phyloP scores from a whole-genome alignment of 352 stramenopile species.

The Phytopythium montanum region DNA sequence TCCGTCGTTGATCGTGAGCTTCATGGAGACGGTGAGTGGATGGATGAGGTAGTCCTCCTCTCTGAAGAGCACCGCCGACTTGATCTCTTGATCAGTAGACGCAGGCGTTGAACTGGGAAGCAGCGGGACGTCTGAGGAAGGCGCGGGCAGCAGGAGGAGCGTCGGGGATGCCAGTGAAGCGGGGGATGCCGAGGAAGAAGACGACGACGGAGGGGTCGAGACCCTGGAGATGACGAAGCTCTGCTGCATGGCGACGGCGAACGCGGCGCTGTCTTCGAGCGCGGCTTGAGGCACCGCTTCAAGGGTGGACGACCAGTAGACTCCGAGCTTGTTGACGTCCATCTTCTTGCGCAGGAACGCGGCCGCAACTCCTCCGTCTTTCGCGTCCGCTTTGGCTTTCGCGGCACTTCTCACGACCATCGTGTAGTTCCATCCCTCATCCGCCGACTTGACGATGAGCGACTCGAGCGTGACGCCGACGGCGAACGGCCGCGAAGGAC shows the following conservation, averaged over 20 bases:
- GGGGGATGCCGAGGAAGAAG: neutral
- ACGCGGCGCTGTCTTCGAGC: constrained; percentile 51
- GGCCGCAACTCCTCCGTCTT: constrained; percentile 1
- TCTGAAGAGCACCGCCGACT: constrained; percentile 33
- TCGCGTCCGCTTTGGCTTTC: constrained; percentile 3
- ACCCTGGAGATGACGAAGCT: constrained; percentile 31
- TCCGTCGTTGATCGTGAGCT: constrained; percentile 79
- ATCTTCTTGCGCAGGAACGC: constrained; percentile 78
- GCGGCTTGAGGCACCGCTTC: constrained; percentile 33
- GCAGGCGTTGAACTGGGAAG: neutral
- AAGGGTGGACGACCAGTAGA: constrained; percentile 75
- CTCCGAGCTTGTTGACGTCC: constrained; percentile 74
- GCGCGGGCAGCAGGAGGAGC: neutral
- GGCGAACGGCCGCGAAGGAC: constrained; percentile 36
- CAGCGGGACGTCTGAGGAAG: constrained; percentile 3
- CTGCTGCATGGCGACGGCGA: constrained; percentile 68
- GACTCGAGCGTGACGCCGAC: constrained; percentile 75
- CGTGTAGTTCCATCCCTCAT: constrained; percentile 81
- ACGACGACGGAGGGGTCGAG: constrained; percentile 8
- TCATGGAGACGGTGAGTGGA: constrained; percentile 73
- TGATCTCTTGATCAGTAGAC: constrained; percentile 9
- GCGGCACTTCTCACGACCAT: constrained; percentile 50
- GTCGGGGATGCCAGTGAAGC: neutral
- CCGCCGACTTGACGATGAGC: constrained; percentile 79
- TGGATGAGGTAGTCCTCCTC: constrained; percentile 64